These are phyloP conservation scores for Nephelium lappaceum DNA, from an alignment of 345 rosid genomes.

Conservation along the genomic window DNA sequence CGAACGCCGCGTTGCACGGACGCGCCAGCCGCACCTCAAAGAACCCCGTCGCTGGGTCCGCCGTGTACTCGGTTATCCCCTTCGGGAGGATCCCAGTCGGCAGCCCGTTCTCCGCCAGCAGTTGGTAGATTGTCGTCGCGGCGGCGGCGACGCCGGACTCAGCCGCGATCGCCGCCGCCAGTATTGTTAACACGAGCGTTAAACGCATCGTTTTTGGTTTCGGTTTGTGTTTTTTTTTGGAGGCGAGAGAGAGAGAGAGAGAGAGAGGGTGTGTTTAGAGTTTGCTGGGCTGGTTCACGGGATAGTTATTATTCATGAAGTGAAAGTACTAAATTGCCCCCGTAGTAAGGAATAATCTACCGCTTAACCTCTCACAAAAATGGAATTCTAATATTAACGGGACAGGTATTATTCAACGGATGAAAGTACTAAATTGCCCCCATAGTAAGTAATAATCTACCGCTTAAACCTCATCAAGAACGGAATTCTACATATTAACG, in stretches of 20 bases:
- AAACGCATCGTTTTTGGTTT: background rate
- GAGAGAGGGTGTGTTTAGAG: too few species aligned
- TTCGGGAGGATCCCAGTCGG: conserved; percentile 81
- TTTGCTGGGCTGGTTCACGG: too few species aligned
- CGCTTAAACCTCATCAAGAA: too few species aligned
- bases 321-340: background rate
- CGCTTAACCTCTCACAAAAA: background rate
- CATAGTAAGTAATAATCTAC: too few species aligned
- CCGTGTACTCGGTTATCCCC: conserved; percentile 58
- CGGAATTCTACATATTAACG: too few species aligned
- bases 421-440: too few species aligned
- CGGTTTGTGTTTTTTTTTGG: background rate
- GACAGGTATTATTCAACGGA: too few species aligned
- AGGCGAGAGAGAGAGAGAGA: too few species aligned
- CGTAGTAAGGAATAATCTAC: background rate
- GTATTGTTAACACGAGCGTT: background rate
- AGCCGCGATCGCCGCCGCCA: conserved; percentile 4
- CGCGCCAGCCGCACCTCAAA: conserved; percentile 57
- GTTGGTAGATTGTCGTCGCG: conserved; percentile 42
- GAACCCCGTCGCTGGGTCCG: conserved; percentile 53
- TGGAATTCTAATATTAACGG: too few species aligned
- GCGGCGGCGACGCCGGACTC: background rate
- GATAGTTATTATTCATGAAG: background rate
- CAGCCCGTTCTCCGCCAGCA: conserved; percentile 54
- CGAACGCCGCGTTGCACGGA: conserved; percentile 81